These are phyloP conservation scores for Pseudocohnilembus persalinus DNA, from an alignment of 169 alveolate species.

Conservation along the genomic window DNA sequence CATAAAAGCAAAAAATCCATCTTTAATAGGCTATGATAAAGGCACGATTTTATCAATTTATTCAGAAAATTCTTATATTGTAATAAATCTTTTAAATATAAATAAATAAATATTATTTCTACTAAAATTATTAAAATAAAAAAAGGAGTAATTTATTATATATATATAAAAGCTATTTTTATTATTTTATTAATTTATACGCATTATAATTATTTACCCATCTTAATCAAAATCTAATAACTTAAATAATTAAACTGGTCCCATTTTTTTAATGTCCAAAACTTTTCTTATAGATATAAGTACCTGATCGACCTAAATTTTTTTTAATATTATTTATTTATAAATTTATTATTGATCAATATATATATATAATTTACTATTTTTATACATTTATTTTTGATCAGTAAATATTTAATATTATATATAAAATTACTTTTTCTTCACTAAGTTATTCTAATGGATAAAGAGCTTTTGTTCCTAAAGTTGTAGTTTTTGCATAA, in stretches of 20 bases:
- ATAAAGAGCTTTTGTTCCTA: slow-evolving; percentile 11
- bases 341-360: background rate
- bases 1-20: slow-evolving; percentile 63
- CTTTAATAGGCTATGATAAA: slow-evolving; percentile 61
- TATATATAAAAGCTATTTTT: too few species aligned
- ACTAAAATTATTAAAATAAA: too few species aligned
- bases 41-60: slow-evolving; percentile 54
- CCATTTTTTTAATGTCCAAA: slow-evolving; percentile 38
- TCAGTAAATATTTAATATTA: too few species aligned
- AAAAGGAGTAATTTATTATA: too few species aligned
- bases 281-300: slow-evolving; percentile 31
- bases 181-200: slow-evolving; percentile 12
- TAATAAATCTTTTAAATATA: background rate
- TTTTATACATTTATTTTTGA: too few species aligned
- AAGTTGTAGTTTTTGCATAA: background rate
- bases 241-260: slow-evolving; percentile 42
- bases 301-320: slow-evolving; percentile 22
- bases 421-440: background rate
- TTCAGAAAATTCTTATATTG: background rate
- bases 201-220: slow-evolving; percentile 48
- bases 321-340: too few species aligned
- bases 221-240: slow-evolving; percentile 46
- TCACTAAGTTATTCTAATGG: slow-evolving; percentile 14
- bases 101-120: too few species aligned
- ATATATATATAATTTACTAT: too few species aligned